Conservation (phyloP, 2,329 filamentous ascomycete genomes). For the Arthrobotrys iridis region DNA sequence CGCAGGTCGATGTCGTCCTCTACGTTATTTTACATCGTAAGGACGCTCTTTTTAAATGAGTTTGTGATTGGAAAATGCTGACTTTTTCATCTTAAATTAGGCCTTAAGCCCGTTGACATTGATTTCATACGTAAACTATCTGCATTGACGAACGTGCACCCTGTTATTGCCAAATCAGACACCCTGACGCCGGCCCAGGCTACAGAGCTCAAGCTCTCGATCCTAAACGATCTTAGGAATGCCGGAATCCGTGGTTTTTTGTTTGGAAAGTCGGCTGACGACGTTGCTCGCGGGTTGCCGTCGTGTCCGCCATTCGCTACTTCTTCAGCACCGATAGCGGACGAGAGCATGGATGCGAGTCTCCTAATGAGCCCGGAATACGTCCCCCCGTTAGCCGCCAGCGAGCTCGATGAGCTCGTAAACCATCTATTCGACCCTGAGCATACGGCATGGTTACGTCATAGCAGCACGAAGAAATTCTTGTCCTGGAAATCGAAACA, state of each 20-base stretch:
- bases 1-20: constrained; percentile 83
- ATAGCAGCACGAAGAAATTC: constrained; percentile 83
- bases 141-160: constrained; percentile 82
- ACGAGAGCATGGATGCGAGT: constrained; percentile 92
- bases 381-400: constrained; percentile 78
- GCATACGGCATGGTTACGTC: constrained; percentile 81
- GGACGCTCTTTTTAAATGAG: constrained; percentile 57
- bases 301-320: constrained; percentile 74
- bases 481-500: constrained; percentile 69
- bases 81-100: constrained; percentile 60
- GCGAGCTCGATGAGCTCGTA: constrained; percentile 78
- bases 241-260: constrained; percentile 73
- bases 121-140: constrained; percentile 76
- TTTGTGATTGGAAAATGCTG: constrained; percentile 10
- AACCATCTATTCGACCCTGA: constrained; percentile 78
- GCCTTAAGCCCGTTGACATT: constrained; percentile 72
- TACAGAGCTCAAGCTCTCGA: constrained; percentile 69
- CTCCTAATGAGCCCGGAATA: constrained; percentile 93
- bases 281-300: constrained; percentile 56
- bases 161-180: constrained; percentile 81
- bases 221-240: constrained; percentile 68
- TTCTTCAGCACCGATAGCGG: constrained; percentile 76
- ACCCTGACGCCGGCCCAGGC: constrained; percentile 70
- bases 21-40: constrained; percentile 81
- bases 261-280: constrained; percentile 66